Base-by-base conservation (phyloP, 202 grass and related monocot genomes). In the Schoenoplectus triqueter region DNA sequence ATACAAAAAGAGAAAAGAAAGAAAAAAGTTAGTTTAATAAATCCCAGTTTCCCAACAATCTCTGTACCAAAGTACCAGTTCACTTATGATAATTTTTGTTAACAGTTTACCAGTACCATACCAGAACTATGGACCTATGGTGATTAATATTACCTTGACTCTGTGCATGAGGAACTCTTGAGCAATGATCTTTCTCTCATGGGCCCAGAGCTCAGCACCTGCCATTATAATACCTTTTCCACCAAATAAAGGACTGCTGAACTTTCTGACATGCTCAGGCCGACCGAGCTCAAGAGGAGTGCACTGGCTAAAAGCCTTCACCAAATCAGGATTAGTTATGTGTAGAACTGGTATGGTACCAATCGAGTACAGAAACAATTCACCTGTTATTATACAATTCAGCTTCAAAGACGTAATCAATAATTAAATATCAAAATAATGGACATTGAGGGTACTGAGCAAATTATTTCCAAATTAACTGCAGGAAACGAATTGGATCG, bases 301-400 rank as follows among this genome's bases (percentile, higher is more conserved):
- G 44, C 82, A 90, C 11, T 72, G 86, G 41, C 76, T 71, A 63
- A 90, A 75, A 7, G 80, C 77, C 82, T 82, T 90, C 50, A 87
- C 71, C 11, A 87, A 11, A n/a, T 85, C 86, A 19, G 85, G 86
- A 17, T 87, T 46, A 51, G 82, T 70, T 61, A 94, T 66, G 6
- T 97, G 89, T 69, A 97, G 49, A 73, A 92, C 82, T 44, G 89
- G 86, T 10, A 74, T 15, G 55, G 80, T 82, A 59, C 84, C 91
- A 22, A 83, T 83, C 56, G 88, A 93, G 75, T 84, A 93, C 50
- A 82, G 51, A 83, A 93, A 93, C 64, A 93, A 88, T 17, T 51
- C 40, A 46, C 88, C 91, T 90, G 69, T 59, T 57, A 72, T 44
- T 71, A 31, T 31, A 31, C 31, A 31, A 31, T 31, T 31, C 31